Percentiles rank a stretch among this genome's conserved stretches.
Conservation (phyloP, 2,329 filamentous ascomycete genomes). For the Sporothrix variecibatus region DNA sequence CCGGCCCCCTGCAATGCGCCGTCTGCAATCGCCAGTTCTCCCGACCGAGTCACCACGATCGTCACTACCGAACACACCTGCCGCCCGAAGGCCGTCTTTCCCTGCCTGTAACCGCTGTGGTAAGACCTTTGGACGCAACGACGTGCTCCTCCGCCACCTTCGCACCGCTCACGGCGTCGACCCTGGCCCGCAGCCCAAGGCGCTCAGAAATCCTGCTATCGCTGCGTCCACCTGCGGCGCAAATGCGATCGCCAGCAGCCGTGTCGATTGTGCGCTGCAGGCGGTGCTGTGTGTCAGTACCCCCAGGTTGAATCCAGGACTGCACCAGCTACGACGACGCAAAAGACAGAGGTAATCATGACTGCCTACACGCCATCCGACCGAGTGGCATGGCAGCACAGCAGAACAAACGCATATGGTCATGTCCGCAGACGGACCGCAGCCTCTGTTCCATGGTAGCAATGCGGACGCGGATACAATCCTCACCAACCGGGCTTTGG, state of each 20-base stretch:
- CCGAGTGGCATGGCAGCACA: background rate
- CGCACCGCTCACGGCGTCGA: conserved; percentile 34
- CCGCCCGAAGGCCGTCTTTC: conserved; percentile 32
- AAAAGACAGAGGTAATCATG: background rate
- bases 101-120: conserved; percentile 33
- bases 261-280: conserved; percentile 32
- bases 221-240: conserved; percentile 36
- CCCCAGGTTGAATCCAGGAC: conserved; percentile 1
- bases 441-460: background rate
- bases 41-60: conserved; percentile 35
- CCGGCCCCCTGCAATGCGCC: conserved; percentile 27
- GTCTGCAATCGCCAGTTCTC: conserved; percentile 34
- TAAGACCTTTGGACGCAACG: conserved; percentile 33
- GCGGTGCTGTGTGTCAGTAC: conserved; percentile 29
- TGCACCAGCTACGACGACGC: background rate
- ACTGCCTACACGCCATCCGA: background rate
- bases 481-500: background rate
- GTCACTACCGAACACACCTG: conserved; percentile 36
- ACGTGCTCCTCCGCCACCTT: conserved; percentile 37
- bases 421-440: background rate
- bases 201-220: conserved; percentile 35
- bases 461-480: background rate
- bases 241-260: conserved; percentile 35
- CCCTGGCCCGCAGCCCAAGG: conserved; percentile 27
- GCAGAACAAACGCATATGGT: background rate